phyloP scores from a whole-genome alignment of 140 eudicot species.

The Anethum foeniculum region DNA sequence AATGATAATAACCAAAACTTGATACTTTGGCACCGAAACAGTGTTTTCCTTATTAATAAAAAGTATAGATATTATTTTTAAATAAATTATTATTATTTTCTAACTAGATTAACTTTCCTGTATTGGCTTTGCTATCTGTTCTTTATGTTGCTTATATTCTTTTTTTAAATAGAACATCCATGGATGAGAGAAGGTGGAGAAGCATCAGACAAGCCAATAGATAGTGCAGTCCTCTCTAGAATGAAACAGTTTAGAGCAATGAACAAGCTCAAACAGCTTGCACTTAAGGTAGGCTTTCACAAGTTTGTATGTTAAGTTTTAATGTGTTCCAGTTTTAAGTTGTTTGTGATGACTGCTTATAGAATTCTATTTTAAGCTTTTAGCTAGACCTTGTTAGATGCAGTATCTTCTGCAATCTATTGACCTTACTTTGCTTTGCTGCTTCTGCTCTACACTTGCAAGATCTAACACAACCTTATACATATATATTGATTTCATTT shows the following conservation, averaged over 20 bases:
- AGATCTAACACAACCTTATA: neutral
- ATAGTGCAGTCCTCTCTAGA: slow-evolving; percentile 79
- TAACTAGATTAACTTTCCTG: neutral
- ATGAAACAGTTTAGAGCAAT: slow-evolving; percentile 93
- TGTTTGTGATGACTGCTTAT: neutral
- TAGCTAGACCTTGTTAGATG: neutral
- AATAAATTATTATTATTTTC: neutral
- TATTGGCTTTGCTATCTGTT: neutral
- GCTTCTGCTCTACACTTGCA: neutral
- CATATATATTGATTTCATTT: too few species aligned
- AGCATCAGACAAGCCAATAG: slow-evolving; percentile 83
- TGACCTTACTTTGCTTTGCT: neutral
- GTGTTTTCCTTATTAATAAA: too few species aligned
- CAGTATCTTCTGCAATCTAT: neutral
- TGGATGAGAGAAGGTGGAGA: slow-evolving; percentile 87
- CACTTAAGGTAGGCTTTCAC: slow-evolving; percentile 46
- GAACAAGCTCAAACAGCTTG: slow-evolving; percentile 89
- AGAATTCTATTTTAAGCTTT: neutral
- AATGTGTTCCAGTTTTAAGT: neutral
- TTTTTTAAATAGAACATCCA: slow-evolving; percentile 47
- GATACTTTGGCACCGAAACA: too few species aligned
- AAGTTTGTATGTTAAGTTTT: neutral
- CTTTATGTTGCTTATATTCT: slow-evolving; percentile 2
- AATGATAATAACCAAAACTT: too few species aligned
- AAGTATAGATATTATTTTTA: neutral